A percentile compares a stretch with the other conserved stretches of the same genome.
These are phyloP conservation scores for Mollisia scopiformis DNA, from an alignment of 2,329 filamentous ascomycete species.

Conservation along the genomic window DNA sequence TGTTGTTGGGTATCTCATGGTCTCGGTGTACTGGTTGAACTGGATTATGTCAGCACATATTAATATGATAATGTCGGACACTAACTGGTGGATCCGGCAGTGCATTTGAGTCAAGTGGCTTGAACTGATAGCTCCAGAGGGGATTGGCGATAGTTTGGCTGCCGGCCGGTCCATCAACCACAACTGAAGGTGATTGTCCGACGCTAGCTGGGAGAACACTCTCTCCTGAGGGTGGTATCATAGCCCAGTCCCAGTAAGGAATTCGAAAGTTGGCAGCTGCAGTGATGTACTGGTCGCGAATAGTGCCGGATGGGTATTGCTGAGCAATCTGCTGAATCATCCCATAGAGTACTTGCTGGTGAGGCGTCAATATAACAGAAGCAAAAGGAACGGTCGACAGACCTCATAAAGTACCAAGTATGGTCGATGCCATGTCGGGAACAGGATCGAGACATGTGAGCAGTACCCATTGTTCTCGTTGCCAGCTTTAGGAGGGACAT, in stretches of 20 bases:
- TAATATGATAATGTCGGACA: neutral
- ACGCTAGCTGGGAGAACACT: slow-evolving; percentile 53
- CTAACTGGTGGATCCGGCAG: slow-evolving; percentile 64
- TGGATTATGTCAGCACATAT: slow-evolving; percentile 33
- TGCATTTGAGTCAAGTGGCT: slow-evolving; percentile 45
- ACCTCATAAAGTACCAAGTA: slow-evolving; percentile 60
- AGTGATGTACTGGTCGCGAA: slow-evolving; percentile 45
- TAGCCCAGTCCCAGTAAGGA: slow-evolving; percentile 53
- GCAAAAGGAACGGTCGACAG: slow-evolving; percentile 10
- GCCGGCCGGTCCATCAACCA: slow-evolving; percentile 56
- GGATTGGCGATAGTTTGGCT: slow-evolving; percentile 51
- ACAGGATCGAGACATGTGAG: slow-evolving; percentile 33
- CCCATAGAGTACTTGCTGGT: slow-evolving; percentile 55
- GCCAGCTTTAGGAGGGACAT: slow-evolving; percentile 21
- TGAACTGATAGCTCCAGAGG: slow-evolving; percentile 54
- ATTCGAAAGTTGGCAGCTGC: slow-evolving; percentile 45
- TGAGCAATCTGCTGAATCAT: slow-evolving; percentile 50
- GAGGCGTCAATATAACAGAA: neutral
- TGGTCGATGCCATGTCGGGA: slow-evolving; percentile 55
- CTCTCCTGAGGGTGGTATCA: slow-evolving; percentile 49
- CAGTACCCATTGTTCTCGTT: slow-evolving; percentile 31
- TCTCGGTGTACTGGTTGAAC: slow-evolving; percentile 63
- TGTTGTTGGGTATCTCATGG: slow-evolving; percentile 56
- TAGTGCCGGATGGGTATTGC: slow-evolving; percentile 27
- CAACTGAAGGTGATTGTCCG: slow-evolving; percentile 45